phyloP scores from a whole-genome alignment of 140 eudicot species.

The Stevia rebaudiana region DNA sequence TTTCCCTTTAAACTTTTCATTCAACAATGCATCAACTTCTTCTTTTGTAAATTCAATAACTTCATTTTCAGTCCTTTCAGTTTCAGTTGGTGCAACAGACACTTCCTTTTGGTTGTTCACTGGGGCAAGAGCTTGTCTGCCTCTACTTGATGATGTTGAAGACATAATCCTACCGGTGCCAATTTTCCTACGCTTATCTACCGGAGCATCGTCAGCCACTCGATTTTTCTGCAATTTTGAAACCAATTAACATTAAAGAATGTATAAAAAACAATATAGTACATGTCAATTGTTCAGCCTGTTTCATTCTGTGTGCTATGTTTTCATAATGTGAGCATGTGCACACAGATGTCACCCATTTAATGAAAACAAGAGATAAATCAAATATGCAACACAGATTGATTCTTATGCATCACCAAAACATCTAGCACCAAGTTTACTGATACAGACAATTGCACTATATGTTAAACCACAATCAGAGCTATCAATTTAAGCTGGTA shows the following conservation, averaged over 20 bases:
- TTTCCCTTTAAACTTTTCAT: slow-evolving; percentile 52
- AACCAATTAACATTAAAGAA: slow-evolving; percentile 16
- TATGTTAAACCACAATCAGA: neutral
- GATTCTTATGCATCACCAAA: neutral
- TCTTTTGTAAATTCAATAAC: slow-evolving; percentile 61
- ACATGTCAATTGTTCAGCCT: neutral
- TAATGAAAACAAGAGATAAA: neutral
- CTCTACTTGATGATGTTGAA: slow-evolving; percentile 44
- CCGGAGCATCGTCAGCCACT: slow-evolving; percentile 36
- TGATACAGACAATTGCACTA: neutral
- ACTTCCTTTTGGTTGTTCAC: slow-evolving; percentile 50
- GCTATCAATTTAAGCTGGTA: neutral
- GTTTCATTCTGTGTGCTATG: no score
- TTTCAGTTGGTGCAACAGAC: slow-evolving; percentile 42
- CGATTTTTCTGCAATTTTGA: slow-evolving; percentile 39
- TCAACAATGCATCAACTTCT: slow-evolving; percentile 58
- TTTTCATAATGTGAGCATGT: no score
- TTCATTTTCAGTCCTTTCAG: slow-evolving; percentile 40
- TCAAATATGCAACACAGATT: neutral
- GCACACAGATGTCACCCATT: no score
- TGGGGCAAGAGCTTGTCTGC: slow-evolving; percentile 53
- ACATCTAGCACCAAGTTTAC: neutral
- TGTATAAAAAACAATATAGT: neutral
- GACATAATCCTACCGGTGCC: slow-evolving; percentile 44
- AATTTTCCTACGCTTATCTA: slow-evolving; percentile 47